These are phyloP conservation scores for Aurifilum marmelostoma DNA, from an alignment of 2,329 filamentous ascomycete species.

Conservation along the genomic window DNA sequence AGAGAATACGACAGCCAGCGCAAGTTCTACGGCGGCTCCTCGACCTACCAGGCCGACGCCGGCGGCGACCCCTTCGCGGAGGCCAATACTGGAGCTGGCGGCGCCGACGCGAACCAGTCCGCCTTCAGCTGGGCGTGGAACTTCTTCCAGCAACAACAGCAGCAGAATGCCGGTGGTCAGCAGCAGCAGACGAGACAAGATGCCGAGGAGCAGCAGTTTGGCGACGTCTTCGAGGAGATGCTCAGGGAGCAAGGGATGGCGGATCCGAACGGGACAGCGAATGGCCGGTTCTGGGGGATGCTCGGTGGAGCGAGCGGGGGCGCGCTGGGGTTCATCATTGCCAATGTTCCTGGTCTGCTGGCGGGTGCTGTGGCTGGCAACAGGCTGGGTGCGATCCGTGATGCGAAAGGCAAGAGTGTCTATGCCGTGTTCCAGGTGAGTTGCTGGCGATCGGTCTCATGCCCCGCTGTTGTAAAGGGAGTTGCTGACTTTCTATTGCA, in stretches of 20 bases:
- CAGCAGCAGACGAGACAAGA: constrained; percentile 49
- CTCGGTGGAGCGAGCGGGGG: constrained; percentile 85
- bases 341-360: constrained; percentile 84
- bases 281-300: constrained; percentile 81
- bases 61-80: constrained; percentile 52
- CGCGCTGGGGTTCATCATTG: constrained; percentile 92
- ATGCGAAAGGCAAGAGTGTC: constrained; percentile 92
- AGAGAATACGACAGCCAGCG: constrained; percentile 83
- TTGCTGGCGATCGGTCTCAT: constrained; percentile 16
- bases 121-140: constrained; percentile 80
- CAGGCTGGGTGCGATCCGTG: constrained; percentile 83
- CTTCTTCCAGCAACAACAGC: constrained; percentile 51
- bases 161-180: constrained; percentile 32
- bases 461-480: too few relatives aligned
- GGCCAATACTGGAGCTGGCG: constrained; percentile 43
- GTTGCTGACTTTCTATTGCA: constrained; percentile 38
- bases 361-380: constrained; percentile 94
- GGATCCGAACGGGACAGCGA: constrained; percentile 65
- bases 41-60: constrained; percentile 43
- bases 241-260: constrained; percentile 83
- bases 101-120: constrained; percentile 40
- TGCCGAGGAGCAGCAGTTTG: constrained; percentile 80
- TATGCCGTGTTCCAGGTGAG: constrained; percentile 79
- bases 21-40: constrained; percentile 55
- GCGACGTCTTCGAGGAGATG: constrained; percentile 89